Base-by-base conservation (phyloP, 1,284 basidiomycete species). In the Trametes versicolor region DNA sequence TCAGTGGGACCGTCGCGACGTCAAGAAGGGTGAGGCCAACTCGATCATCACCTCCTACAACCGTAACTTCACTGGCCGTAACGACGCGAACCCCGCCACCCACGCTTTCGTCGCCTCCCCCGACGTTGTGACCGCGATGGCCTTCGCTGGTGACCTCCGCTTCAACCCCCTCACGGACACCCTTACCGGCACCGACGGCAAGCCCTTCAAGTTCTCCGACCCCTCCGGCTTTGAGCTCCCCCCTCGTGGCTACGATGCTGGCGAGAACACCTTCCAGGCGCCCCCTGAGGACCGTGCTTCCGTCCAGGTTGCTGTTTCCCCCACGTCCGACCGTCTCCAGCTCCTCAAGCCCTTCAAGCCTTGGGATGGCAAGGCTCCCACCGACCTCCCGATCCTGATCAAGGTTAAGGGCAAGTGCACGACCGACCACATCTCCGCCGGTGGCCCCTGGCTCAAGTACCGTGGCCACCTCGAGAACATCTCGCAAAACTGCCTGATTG, bases 381-480 rank as follows among this genome's bases (percentile, higher is more conserved):
- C 87, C 63, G 92, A 96, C 76, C 87, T 97, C 73, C 97, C 97
- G 49, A 86, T 99, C 70, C 85, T 99, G 75, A 99, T 99, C 88
- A 99, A 99, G 89, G 97, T 95, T 70, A 87, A 92, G 85, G 98
- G 98, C 88, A 99, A 99, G 87, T 99, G 98, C 93, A 99, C 93
- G 45, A 94, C 93, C 70, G 93, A 95, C 77, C 92, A 94, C 78
- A 95, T 98, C 79, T 94, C 92, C 68, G 95, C 96, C 78, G 97
- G 96, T 85, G 97, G 97, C 65, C 97, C 97, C 51, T 99, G 97
- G 97, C 88, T 99, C 83, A 98, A 98, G 84, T 99, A 97, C 88
- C 95, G 97, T 85, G 97, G 97, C 71, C 97, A 99, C 82, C 90
- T 99, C 75, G 89, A 98, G 81, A 99, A 99, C 88, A 99, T 99